phyloP scores from a whole-genome alignment of 1,284 basidiomycete species.

The Heterobasidion irregulare region DNA sequence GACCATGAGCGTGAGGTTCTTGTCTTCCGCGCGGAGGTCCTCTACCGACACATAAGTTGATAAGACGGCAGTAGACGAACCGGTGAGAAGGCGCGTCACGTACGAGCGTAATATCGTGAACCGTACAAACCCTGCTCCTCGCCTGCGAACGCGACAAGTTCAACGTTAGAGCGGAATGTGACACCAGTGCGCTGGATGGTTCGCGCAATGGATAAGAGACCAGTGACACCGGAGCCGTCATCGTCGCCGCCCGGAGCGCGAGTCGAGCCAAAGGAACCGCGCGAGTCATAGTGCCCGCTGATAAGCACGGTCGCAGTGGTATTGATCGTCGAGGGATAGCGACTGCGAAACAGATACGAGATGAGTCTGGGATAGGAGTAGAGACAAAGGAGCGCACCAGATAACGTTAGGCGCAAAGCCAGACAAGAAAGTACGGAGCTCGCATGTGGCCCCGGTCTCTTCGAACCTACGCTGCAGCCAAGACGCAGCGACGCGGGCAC shows the following conservation, averaged over 20 bases:
- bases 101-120: conserved; percentile 59
- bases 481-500: conserved; percentile 58
- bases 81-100: conserved; percentile 15
- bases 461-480: conserved; percentile 74
- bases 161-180: conserved; percentile 58
- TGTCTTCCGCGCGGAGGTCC: conserved; percentile 44
- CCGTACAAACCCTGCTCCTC: conserved; percentile 68
- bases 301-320: conserved; percentile 60
- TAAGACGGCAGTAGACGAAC: background rate
- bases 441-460: conserved; percentile 64
- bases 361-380: too few species aligned
- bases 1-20: conserved; percentile 73
- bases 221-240: conserved; percentile 73
- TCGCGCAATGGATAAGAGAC: conserved; percentile 70
- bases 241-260: conserved; percentile 74
- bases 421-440: conserved; percentile 50
- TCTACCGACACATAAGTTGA: conserved; percentile 24
- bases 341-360: conserved; percentile 25
- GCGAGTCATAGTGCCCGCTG: conserved; percentile 80
- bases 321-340: conserved; percentile 40
- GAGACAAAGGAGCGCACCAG: conserved; percentile 39
- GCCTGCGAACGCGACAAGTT: conserved; percentile 63
- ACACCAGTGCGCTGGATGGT: conserved; percentile 56
- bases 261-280: conserved; percentile 74
- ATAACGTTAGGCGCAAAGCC: conserved; percentile 83